Evolutionary conservation across 306 rosid genomes (phyloP).

Genomic region (Delonix regia): DNA sequence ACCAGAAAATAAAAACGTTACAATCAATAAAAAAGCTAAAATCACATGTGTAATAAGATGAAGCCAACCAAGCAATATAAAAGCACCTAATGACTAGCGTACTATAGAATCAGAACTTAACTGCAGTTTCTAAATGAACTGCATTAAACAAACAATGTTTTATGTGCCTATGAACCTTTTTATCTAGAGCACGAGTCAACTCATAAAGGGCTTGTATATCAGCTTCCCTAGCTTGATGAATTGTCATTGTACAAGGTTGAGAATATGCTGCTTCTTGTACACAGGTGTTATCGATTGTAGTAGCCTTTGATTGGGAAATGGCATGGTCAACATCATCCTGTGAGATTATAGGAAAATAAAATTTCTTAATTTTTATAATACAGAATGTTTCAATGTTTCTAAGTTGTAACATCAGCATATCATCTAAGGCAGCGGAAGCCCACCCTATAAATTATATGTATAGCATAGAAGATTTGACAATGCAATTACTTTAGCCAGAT

Average conservation of each 20-base stretch:
- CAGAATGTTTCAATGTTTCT: conserved; percentile 6
- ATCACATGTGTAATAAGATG: not conserved
- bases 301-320: conserved; percentile 45
- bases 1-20: not conserved
- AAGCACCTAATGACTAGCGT: not conserved
- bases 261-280: conserved; percentile 45
- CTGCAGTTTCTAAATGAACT: not conserved
- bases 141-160: not conserved
- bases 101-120: not conserved
- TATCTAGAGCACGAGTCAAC: conserved; percentile 64
- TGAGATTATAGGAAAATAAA: conserved; percentile 27
- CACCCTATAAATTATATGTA: conserved; percentile 20
- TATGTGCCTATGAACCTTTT: conserved; percentile 56
- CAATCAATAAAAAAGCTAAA: not conserved
- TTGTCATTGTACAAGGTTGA: conserved; percentile 47
- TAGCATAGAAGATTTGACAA: conserved; percentile 24
- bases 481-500: not conserved
- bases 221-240: conserved; percentile 76
- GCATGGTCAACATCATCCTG: conserved; percentile 43
- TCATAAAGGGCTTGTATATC: conserved; percentile 67
- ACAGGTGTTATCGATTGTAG: conserved; percentile 42
- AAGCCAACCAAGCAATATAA: not conserved
- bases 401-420: not conserved
- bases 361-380: not conserved
- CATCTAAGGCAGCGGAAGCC: not conserved